Evolutionary conservation across 352 stramenopile species (phyloP).

Genomic region (Phytophthora meadii): DNA sequence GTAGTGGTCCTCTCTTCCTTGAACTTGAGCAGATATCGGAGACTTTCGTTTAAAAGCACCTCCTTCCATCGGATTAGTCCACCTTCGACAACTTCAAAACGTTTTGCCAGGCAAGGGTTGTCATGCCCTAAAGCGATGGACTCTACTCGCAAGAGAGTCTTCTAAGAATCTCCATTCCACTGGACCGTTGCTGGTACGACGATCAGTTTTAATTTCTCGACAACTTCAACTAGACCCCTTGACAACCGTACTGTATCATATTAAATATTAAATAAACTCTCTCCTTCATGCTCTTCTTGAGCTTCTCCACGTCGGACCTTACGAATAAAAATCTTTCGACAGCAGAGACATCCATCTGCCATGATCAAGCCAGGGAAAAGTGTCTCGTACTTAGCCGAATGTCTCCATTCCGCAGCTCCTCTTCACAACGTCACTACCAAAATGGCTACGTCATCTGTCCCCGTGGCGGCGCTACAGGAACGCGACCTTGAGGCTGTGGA

Average conservation of each 20-base stretch:
- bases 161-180: neutral
- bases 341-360: slow-evolving; percentile 3
- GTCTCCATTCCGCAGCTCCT: slow-evolving; percentile 9
- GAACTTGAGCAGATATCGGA: slow-evolving; percentile 16
- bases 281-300: no score
- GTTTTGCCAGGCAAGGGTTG: neutral
- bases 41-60: no score
- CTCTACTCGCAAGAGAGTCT: no score
- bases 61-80: slow-evolving; percentile 6
- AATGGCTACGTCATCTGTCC: slow-evolving; percentile 9
- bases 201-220: slow-evolving; percentile 4
- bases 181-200: neutral
- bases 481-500: slow-evolving; percentile 39
- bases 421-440: slow-evolving; percentile 31
- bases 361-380: slow-evolving; percentile 7
- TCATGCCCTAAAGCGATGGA: neutral
- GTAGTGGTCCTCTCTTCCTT: slow-evolving; percentile 19
- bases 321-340: neutral
- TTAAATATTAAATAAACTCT: no score
- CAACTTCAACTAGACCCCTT: slow-evolving; percentile 1
- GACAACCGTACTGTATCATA: neutral
- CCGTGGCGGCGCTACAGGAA: slow-evolving; percentile 29
- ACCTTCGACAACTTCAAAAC: slow-evolving; percentile 12
- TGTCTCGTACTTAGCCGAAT: slow-evolving; percentile 3
- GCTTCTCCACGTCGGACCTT: no score